phyloP scores from a whole-genome alignment of 805 yeast species.

The Schwanniomyces vanrijiae region DNA sequence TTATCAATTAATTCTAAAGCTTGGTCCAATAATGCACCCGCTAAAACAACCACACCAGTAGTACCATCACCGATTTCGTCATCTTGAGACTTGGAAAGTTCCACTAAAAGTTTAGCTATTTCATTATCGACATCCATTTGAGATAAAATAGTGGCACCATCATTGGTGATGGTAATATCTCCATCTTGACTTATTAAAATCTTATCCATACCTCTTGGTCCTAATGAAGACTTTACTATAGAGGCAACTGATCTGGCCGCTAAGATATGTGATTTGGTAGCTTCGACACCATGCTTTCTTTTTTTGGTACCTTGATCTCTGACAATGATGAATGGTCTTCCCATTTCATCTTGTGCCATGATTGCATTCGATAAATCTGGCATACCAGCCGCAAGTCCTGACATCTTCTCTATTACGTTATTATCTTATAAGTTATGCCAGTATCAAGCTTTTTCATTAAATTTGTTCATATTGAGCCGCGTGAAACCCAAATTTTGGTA shows the following conservation, averaged over 20 bases:
- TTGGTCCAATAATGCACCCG: constrained; percentile 91
- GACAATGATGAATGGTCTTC: constrained; percentile 97
- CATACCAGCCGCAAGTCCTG: constrained; percentile 38
- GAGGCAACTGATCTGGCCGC: constrained; percentile 96
- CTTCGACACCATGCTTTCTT: constrained; percentile 51
- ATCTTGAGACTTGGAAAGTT: constrained; percentile 91
- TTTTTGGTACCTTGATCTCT: constrained; percentile 81
- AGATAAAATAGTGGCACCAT: constrained; percentile 94
- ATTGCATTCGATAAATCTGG: constrained; percentile 98
- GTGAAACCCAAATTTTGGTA: neutral
- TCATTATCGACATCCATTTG: constrained; percentile 96
- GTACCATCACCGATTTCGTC: constrained; percentile 99
- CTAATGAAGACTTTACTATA: constrained; percentile 87
- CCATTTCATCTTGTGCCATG: constrained; percentile 99
- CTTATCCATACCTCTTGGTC: constrained; percentile 98
- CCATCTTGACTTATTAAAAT: constrained; percentile 95
- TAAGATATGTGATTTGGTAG: constrained; percentile 76
- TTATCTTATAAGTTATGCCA: constrained; percentile 7
- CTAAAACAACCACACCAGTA: constrained; percentile 96
- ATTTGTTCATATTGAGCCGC: constrained; percentile 7
- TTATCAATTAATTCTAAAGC: constrained; percentile 92
- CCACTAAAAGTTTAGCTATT: constrained; percentile 93
- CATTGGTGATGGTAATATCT: constrained; percentile 96
- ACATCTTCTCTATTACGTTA: constrained; percentile 4
- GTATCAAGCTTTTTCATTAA: constrained; percentile 6